A percentile compares a stretch with the other conserved stretches of the same genome.
Evolutionary conservation across 768 basidiomycete genomes (phyloP).

Genomic region (Trichaptum fuscoviolaceum): DNA sequence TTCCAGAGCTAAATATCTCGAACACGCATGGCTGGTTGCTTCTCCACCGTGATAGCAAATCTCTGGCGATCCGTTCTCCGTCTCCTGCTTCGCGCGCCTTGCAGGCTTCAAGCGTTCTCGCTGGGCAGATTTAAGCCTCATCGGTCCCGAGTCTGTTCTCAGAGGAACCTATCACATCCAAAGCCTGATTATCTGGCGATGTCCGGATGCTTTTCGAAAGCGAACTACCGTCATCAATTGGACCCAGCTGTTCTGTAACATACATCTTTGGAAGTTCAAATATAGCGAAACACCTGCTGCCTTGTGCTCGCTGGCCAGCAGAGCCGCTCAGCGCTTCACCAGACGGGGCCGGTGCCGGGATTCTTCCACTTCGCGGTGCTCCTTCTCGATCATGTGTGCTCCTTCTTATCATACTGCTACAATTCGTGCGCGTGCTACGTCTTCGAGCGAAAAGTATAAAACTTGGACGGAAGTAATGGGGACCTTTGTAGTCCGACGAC

Average conservation of each 20-base stretch:
- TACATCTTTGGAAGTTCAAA: background rate
- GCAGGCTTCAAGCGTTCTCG: background rate
- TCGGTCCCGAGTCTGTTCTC: background rate
- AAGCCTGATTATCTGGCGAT: background rate
- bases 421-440: background rate
- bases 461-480: background rate
- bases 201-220: background rate
- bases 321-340: background rate
- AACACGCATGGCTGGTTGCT: background rate
- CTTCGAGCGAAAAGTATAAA: background rate
- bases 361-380: background rate
- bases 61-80: slow-evolving; percentile 1
- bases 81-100: background rate
- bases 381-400: background rate
- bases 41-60: background rate
- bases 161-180: background rate
- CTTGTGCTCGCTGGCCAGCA: slow-evolving; percentile 1
- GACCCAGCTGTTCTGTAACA: background rate
- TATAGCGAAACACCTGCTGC: background rate
- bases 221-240: background rate
- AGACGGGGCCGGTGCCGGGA: background rate
- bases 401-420: background rate
- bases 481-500: background rate
- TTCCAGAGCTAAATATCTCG: background rate
- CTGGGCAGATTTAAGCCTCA: background rate